Conservation (phyloP, 176 grass and related monocot genomes). For the Bothriochloa decipiens region DNA sequence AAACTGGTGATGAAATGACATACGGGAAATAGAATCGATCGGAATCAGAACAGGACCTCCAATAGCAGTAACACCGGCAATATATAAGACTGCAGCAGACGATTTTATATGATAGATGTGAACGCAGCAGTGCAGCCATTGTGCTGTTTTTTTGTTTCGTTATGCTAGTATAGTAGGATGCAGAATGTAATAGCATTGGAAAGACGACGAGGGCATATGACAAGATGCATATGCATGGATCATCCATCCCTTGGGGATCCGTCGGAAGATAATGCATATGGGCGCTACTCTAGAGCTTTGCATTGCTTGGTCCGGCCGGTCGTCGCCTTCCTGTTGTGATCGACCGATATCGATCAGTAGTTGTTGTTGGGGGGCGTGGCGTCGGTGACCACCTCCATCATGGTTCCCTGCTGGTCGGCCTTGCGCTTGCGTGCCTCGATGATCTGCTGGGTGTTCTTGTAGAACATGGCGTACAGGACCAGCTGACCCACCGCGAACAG, state of each 20-base stretch:
- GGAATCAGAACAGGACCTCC: too few species aligned
- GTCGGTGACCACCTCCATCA: conserved; percentile 68
- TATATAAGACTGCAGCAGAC: neutral
- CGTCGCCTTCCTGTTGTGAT: neutral
- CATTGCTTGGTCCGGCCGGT: neutral
- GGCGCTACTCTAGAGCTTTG: too few species aligned
- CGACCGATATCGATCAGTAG: conserved; percentile 27
- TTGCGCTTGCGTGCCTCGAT: conserved; percentile 69
- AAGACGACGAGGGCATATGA: neutral
- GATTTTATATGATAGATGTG: neutral
- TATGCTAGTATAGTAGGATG: neutral
- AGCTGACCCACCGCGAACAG: conserved; percentile 71
- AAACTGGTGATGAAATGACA: too few species aligned
- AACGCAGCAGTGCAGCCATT: neutral
- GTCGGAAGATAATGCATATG: neutral
- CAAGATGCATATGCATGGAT: neutral
- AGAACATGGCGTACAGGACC: conserved; percentile 77
- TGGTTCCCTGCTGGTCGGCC: conserved; percentile 50
- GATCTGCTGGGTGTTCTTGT: conserved; percentile 84
- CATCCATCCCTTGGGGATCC: neutral
- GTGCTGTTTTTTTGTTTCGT: neutral
- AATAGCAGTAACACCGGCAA: neutral
- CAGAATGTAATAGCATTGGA: too few species aligned
- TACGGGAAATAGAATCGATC: too few species aligned
- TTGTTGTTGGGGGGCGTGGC: conserved; percentile 25